A percentile compares a stretch with the other conserved stretches of the same genome.
These are phyloP conservation scores for Dothistroma septosporum DNA, from an alignment of 2,329 filamentous ascomycete species.

Conservation along the genomic window DNA sequence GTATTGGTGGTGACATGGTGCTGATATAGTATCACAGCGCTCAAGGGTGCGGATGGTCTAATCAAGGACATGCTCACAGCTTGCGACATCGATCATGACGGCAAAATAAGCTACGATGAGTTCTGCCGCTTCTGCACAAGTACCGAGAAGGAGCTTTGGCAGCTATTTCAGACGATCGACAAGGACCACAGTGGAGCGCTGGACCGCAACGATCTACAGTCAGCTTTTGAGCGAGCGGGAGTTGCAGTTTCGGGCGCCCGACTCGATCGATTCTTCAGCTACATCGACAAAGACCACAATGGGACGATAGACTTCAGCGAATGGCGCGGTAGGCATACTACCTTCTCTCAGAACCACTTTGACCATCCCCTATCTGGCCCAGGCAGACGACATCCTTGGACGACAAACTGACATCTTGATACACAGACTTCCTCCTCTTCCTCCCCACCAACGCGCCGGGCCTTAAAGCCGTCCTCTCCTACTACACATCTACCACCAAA, in stretches of 20 bases:
- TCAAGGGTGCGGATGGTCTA: slow-evolving; percentile 89
- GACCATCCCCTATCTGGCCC: not conserved
- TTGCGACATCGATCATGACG: slow-evolving; percentile 83
- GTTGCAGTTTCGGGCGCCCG: slow-evolving; percentile 72
- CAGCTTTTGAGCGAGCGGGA: slow-evolving; percentile 73
- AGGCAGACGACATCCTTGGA: not conserved
- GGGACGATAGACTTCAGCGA: slow-evolving; percentile 85
- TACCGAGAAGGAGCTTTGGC: slow-evolving; percentile 76
- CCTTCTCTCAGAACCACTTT: not conserved
- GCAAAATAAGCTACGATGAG: slow-evolving; percentile 88
- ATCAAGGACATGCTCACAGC: slow-evolving; percentile 73
- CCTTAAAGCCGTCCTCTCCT: slow-evolving; percentile 78
- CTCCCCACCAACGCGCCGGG: slow-evolving; percentile 67
- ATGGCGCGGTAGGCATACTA: slow-evolving; percentile 68
- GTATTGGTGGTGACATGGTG: not conserved
- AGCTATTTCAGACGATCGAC: slow-evolving; percentile 83
- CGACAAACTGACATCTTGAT: slow-evolving; percentile 5
- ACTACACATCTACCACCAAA: slow-evolving; percentile 84
- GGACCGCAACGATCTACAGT: slow-evolving; percentile 76
- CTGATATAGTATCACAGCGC: slow-evolving; percentile 43
- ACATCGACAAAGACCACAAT: slow-evolving; percentile 86
- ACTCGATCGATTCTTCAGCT: slow-evolving; percentile 78
- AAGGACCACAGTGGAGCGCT: slow-evolving; percentile 78
- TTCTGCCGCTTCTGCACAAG: slow-evolving; percentile 84
- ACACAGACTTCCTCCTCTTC: slow-evolving; percentile 83